Conservation (phyloP, 129 eudicot genomes). For the Flaveria linearis region DNA sequence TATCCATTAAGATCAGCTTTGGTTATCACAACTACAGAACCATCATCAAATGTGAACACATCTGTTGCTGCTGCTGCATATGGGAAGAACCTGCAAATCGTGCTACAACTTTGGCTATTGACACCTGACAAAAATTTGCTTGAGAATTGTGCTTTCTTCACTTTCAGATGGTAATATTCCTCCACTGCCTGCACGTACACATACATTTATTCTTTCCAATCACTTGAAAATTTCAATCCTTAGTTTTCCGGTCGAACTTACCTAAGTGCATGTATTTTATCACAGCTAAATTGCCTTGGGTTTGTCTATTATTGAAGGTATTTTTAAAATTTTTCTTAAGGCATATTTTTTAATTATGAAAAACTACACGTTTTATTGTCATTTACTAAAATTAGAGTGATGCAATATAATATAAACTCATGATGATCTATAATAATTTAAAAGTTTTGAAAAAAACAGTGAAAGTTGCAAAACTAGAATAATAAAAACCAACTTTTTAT, state of each 20-base stretch:
- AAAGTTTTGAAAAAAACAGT: too few species aligned
- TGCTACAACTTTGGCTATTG: neutral
- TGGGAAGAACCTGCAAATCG: constrained; percentile 10
- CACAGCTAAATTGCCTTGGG: too few species aligned
- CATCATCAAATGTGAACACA: constrained; percentile 57
- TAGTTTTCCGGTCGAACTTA: too few species aligned
- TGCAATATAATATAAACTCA: neutral
- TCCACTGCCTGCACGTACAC: constrained; percentile 47
- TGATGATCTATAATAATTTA: neutral
- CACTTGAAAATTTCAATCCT: too few species aligned
- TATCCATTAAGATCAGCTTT: constrained; percentile 65
- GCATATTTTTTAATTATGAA: neutral
- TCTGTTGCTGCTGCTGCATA: constrained; percentile 21
- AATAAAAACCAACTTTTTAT: neutral
- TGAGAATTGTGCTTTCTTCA: constrained; percentile 16
- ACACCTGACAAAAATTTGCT: neutral
- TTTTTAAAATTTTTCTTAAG: too few species aligned
- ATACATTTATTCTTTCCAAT: too few species aligned
- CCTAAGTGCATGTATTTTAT: too few species aligned
- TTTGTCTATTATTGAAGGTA: neutral
- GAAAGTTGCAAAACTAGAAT: neutral
- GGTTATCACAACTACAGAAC: constrained; percentile 60
- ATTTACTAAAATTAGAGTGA: neutral
- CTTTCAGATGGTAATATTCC: constrained; percentile 48
- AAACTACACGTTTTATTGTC: neutral